Conservation (phyloP, 305 asterid genomes). For the Fraxinus nigra region DNA sequence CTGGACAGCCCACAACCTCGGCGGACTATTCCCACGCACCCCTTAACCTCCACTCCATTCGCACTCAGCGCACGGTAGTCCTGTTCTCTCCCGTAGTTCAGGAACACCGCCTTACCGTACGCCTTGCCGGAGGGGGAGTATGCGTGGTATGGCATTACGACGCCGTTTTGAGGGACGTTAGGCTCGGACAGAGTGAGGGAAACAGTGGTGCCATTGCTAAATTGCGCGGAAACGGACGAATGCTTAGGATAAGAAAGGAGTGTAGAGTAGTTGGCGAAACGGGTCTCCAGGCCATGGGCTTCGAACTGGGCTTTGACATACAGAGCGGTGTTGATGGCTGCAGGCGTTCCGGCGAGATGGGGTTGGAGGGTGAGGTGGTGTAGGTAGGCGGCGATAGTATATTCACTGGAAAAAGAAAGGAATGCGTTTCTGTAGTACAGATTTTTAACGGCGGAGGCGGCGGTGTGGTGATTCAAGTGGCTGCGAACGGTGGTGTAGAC, state of each 20-base stretch:
- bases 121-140: constrained; percentile 85
- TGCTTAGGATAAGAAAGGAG: constrained; percentile 70
- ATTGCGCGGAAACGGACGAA: constrained; percentile 57
- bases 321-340: constrained; percentile 53
- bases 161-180: constrained; percentile 35
- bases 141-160: constrained; percentile 80
- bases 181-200: constrained; percentile 52
- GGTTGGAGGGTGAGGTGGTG: constrained; percentile 85
- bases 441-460: constrained; percentile 15
- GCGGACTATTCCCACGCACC: constrained; percentile 74
- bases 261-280: constrained; percentile 49
- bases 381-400: constrained; percentile 75
- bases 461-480: constrained; percentile 21
- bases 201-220: constrained; percentile 40
- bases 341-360: constrained; percentile 83
- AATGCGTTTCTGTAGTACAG: constrained; percentile 38
- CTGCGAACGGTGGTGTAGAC: constrained; percentile 40
- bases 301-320: constrained; percentile 70
- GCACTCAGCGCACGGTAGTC: constrained; percentile 57
- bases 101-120: constrained; percentile 56
- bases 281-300: constrained; percentile 50
- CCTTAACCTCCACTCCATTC: constrained; percentile 54
- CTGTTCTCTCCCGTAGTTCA: constrained; percentile 73
- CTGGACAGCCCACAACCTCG: constrained; percentile 75
- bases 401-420: constrained; percentile 66